Percentiles rank a stretch among this genome's conserved stretches.
These are phyloP conservation scores for Isabelozyma pseudorhagii DNA, from an alignment of 805 yeast genomes.

Conservation along the genomic window DNA sequence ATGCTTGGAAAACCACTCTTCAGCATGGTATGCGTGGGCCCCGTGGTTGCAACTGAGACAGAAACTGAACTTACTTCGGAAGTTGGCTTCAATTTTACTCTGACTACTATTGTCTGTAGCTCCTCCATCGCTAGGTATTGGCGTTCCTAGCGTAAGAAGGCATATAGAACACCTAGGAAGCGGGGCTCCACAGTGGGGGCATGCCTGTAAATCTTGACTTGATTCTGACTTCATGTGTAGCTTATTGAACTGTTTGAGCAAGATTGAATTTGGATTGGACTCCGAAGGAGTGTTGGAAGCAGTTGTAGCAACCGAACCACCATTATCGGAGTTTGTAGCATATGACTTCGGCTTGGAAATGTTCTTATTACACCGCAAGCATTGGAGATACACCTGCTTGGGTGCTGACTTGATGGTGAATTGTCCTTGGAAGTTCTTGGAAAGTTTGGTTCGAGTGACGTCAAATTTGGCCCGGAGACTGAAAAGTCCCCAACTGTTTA, in stretches of 20 bases:
- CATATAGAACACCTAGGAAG: constrained; percentile 92
- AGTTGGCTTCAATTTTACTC: constrained; percentile 33
- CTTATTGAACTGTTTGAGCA: constrained; percentile 36
- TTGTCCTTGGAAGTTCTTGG: constrained; percentile 49
- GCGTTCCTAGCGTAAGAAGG: constrained; percentile 70
- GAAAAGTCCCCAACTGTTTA: constrained; percentile 81
- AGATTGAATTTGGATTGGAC: not conserved
- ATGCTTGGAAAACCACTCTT: constrained; percentile 91
- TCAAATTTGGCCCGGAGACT: constrained; percentile 81
- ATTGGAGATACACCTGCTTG: constrained; percentile 76
- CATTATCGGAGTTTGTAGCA: constrained; percentile 6
- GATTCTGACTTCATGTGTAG: constrained; percentile 12
- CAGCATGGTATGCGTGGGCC: constrained; percentile 92
- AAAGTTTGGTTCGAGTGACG: constrained; percentile 66
- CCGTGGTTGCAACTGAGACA: constrained; percentile 92
- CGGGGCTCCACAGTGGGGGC: constrained; percentile 86
- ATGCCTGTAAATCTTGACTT: constrained; percentile 31
- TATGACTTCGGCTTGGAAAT: constrained; percentile 36
- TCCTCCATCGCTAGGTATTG: constrained; percentile 43
- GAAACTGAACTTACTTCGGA: constrained; percentile 86
- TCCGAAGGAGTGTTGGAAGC: too few relatives aligned
- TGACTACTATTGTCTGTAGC: constrained; percentile 7
- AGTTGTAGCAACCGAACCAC: not conserved
- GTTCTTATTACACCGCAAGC: constrained; percentile 77
- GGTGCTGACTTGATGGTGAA: constrained; percentile 51